These are phyloP conservation scores for Aureobasidium sp. DNA, from an alignment of 2,329 filamentous ascomycete genomes.

Conservation along the genomic window DNA sequence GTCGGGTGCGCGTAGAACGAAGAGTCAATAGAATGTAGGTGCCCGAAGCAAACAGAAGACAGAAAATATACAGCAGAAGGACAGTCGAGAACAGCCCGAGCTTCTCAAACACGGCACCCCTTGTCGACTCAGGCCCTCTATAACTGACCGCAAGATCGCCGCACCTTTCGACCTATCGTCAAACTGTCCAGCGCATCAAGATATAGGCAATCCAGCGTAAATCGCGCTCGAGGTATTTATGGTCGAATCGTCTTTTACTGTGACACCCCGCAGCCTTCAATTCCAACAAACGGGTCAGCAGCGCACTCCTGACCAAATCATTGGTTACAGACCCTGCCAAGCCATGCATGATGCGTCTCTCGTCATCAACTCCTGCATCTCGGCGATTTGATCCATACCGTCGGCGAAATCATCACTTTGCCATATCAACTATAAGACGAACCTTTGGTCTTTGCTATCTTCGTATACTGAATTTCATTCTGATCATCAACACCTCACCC, in stretches of 20 bases:
- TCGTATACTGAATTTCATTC: no score
- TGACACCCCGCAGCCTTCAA: neutral
- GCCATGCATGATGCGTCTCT: neutral
- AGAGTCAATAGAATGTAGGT: neutral
- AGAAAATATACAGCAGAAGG: neutral
- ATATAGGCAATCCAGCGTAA: neutral
- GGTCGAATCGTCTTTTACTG: neutral
- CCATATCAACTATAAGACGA: neutral
- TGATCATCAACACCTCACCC: neutral
- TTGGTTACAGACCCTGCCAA: neutral
- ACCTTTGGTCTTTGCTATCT: neutral
- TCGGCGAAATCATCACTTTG: neutral
- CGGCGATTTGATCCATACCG: neutral
- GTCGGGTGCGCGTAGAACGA: neutral
- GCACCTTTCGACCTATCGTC: neutral
- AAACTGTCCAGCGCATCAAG: neutral
- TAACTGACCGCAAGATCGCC: conserved; percentile 1
- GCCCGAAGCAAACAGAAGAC: neutral
- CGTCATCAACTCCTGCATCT: neutral
- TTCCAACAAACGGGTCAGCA: neutral
- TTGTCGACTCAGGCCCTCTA: neutral
- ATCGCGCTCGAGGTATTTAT: neutral
- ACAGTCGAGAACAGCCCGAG: neutral
- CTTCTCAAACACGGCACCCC: neutral
- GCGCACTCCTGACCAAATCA: neutral